Percentiles rank a stretch among this genome's conserved stretches.
Evolutionary conservation across 2,329 filamentous ascomycete species (phyloP).

Genomic region (Pyrenochaeta sp.): DNA sequence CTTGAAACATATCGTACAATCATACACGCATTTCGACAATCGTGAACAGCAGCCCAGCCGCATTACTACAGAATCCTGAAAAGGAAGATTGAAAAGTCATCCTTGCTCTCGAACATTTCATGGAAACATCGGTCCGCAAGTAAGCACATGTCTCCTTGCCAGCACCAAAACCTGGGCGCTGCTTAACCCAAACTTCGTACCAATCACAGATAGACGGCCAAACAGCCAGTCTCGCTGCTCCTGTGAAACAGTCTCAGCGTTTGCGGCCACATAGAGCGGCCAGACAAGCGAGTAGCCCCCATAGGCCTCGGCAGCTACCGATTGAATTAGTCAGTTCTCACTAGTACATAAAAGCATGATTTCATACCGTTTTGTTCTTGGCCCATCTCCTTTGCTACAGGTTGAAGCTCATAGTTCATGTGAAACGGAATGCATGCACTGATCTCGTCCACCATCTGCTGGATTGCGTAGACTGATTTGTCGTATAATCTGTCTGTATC

Average conservation of each 20-base stretch:
- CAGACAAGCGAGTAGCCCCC: slow-evolving; percentile 53
- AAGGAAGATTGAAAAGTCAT: background rate
- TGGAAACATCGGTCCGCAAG: slow-evolving; percentile 48
- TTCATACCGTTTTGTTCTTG: slow-evolving; percentile 47
- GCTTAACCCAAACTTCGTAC: slow-evolving; percentile 47
- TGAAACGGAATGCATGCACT: slow-evolving; percentile 52
- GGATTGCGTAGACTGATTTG: slow-evolving; percentile 38
- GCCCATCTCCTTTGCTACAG: slow-evolving; percentile 41
- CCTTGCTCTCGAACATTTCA: slow-evolving; percentile 5
- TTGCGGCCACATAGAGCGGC: slow-evolving; percentile 51
- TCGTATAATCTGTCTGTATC: slow-evolving; percentile 24
- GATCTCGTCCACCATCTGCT: slow-evolving; percentile 52
- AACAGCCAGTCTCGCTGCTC: slow-evolving; percentile 49
- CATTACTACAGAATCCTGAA: background rate
- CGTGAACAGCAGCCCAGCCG: background rate
- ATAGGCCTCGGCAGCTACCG: slow-evolving; percentile 47
- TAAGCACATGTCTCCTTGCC: slow-evolving; percentile 46
- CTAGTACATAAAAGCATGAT: background rate
- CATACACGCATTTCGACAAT: too few relatives aligned
- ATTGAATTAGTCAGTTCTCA: slow-evolving; percentile 13
- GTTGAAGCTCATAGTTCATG: slow-evolving; percentile 48
- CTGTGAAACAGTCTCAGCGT: slow-evolving; percentile 47
- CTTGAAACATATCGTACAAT: too few relatives aligned
- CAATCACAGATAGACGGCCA: slow-evolving; percentile 47
- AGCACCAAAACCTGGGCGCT: slow-evolving; percentile 47